Evolutionary conservation across 2,329 filamentous ascomycete genomes (phyloP), one percentile per base, ranked within the genome.

Genomic region (Orbilia blumenaviensis): DNA sequence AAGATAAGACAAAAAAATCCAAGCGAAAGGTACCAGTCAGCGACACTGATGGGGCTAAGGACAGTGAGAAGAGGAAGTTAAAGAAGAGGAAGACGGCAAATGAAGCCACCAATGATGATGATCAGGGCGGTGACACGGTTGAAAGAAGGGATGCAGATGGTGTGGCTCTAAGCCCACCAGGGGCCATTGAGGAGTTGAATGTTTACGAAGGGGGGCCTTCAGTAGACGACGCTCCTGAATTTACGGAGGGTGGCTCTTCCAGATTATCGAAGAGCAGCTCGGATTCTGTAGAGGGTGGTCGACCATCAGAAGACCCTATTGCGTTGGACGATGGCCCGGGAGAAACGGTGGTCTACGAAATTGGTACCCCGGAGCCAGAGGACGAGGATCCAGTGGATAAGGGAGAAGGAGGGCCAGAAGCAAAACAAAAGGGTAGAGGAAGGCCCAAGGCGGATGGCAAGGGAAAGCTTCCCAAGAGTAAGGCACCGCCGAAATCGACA

Each of bases 21-120:
- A 61, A 74, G 62, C 54, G 63, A 16, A 54, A 63, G 36, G 10
- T n/a, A n/a, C n/a, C n/a, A n/a, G n/a, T n/a, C n/a, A n/a, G n/a
- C n/a, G n/a, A n/a, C n/a, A n/a, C 50, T 9, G 5, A 12, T 18
- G 21, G 34, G 7, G 14, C 32, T 34, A 56, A 69, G n/a, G 32
- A 41, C 1, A 10, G 29, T 18, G 44, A 54, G 12, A 7, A 3
- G 34, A 54, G 34, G 25, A 16, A 34, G 9, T 34, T 18, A 16
- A 66, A 58, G 50, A 66, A 12, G 50, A 34, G 8, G 23, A 46
- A 21, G 27, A 1, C 5, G 7, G 50, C 34, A 21, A 16, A 54
- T 3, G 21, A 23, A 12, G 29, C 9, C 3, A 12, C 7, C 14
- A 16, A 54, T 12, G 50, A 29, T 14, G n/a, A 23, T 10, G 50